These are phyloP conservation scores for Mycena kentingensis DNA, from an alignment of 768 basidiomycete genomes.

Conservation along the genomic window DNA sequence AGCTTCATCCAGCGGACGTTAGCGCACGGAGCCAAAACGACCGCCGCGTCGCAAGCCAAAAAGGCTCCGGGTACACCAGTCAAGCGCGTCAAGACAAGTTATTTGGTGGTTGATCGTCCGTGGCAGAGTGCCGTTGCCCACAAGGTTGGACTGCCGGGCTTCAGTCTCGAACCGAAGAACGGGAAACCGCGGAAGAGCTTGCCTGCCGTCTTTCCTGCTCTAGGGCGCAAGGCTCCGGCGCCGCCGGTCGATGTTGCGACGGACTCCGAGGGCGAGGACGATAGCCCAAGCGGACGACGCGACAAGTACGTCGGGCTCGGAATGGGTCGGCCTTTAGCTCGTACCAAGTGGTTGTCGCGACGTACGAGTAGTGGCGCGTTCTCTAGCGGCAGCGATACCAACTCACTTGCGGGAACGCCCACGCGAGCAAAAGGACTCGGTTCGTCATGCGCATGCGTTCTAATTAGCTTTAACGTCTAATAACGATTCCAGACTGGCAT, in stretches of 20 bases:
- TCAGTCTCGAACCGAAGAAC: slow-evolving; percentile 47
- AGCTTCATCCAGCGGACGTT: slow-evolving; percentile 75
- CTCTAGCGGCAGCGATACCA: slow-evolving; percentile 71
- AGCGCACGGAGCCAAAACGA: slow-evolving; percentile 54
- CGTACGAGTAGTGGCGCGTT: slow-evolving; percentile 82
- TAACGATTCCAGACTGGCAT: slow-evolving; percentile 50
- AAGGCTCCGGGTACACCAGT: slow-evolving; percentile 79
- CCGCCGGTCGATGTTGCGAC: slow-evolving; percentile 43
- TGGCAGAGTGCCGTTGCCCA: slow-evolving; percentile 81
- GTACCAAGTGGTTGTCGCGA: slow-evolving; percentile 66
- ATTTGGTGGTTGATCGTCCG: slow-evolving; percentile 59
- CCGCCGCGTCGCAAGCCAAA: slow-evolving; percentile 46
- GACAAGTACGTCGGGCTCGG: slow-evolving; percentile 65
- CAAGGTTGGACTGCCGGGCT: slow-evolving; percentile 55
- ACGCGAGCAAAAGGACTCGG: slow-evolving; percentile 57
- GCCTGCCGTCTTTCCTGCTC: slow-evolving; percentile 65
- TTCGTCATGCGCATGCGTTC: slow-evolving; percentile 31
- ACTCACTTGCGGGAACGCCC: slow-evolving; percentile 60
- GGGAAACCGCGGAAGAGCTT: slow-evolving; percentile 69
- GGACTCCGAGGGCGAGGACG: slow-evolving; percentile 67
- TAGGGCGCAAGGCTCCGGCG: slow-evolving; percentile 35
- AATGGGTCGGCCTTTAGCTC: slow-evolving; percentile 58
- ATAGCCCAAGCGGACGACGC: slow-evolving; percentile 63
- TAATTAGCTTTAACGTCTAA: slow-evolving; percentile 14
- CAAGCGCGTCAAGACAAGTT: slow-evolving; percentile 67